Percentiles rank a stretch among this genome's conserved stretches.
Conservation (phyloP, 78 protist species). For the Anaeramoeba ignava region DNA sequence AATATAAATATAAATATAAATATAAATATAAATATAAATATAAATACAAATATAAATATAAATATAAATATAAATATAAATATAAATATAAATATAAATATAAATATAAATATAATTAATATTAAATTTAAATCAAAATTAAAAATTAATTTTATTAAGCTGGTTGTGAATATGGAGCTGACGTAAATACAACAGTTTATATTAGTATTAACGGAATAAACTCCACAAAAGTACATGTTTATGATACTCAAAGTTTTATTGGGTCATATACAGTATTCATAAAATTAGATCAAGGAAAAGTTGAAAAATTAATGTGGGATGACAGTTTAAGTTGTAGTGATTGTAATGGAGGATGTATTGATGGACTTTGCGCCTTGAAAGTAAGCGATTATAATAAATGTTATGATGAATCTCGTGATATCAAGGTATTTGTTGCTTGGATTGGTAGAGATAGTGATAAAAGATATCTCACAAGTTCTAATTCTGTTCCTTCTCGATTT, state of each 20-base stretch:
- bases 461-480: background rate
- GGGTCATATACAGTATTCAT: background rate
- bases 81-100: no score
- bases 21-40: no score
- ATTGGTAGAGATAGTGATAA: background rate
- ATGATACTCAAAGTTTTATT: background rate
- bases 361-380: background rate
- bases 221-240: background rate
- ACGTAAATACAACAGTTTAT: no score
- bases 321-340: background rate
- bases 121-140: no score
- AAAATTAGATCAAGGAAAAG: background rate
- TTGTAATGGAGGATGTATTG: background rate
- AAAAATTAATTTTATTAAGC: no score
- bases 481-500: background rate
- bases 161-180: no score
- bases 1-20: no score
- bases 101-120: no score
- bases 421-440: constrained; percentile 1
- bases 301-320: background rate
- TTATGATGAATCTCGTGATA: background rate
- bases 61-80: no score
- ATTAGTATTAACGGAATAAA: no score
- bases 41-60: no score
- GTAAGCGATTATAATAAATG: background rate